phyloP scores from a whole-genome alignment of 2,329 filamentous ascomycete species.

The Aureobasidium uvarum region DNA sequence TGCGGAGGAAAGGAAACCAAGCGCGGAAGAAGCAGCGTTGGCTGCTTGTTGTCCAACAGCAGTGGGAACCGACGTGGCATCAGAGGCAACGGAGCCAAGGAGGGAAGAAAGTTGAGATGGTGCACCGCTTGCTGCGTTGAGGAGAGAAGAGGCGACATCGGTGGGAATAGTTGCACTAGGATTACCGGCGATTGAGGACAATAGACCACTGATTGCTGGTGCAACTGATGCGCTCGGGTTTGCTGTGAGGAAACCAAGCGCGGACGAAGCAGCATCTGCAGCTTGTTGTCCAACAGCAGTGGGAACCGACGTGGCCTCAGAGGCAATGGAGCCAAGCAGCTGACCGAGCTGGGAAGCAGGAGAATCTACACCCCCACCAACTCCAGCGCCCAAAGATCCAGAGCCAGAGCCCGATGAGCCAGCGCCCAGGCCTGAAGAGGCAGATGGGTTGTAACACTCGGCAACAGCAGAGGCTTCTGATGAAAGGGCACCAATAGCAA shows the following conservation, averaged over 20 bases:
- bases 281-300: not conserved
- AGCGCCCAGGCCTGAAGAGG: not conserved
- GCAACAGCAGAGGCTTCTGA: conserved; percentile 13
- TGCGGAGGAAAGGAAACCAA: not conserved
- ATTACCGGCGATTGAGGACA: not conserved
- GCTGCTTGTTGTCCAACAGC: not conserved
- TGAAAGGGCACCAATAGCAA: conserved; percentile 5
- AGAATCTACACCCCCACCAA: not conserved
- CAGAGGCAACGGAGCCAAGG: not conserved
- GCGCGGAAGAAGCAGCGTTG: not conserved
- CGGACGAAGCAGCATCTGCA: not conserved
- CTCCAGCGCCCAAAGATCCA: not conserved
- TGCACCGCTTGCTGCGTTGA: not conserved
- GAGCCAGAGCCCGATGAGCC: not conserved
- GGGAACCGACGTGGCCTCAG: not conserved
- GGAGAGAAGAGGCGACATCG: not conserved
- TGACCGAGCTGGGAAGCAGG: not conserved
- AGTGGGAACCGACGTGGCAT: not conserved
- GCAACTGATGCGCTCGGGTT: not conserved
- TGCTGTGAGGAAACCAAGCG: not conserved
- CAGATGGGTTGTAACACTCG: conserved; percentile 9
- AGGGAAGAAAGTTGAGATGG: conserved; percentile 3
- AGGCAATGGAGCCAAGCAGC: not conserved
- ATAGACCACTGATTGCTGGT: not conserved
- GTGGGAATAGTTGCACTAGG: not conserved